Evolutionary conservation across 257 asterid species (phyloP).

Genomic region (Solanum chilense): DNA sequence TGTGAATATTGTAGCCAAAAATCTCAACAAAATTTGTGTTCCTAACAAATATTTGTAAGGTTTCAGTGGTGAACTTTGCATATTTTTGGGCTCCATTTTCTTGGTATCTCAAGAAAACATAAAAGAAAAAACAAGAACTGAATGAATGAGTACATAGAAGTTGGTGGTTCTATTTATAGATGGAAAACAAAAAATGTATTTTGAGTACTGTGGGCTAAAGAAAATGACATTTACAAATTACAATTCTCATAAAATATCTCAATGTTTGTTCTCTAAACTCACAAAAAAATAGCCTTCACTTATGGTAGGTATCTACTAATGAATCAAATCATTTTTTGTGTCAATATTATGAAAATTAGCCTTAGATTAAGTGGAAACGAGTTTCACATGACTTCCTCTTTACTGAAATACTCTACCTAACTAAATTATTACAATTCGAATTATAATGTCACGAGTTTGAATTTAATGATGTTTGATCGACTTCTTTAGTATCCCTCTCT

Average conservation of each 20-base stretch:
- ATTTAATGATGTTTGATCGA: neutral
- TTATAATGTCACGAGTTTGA: neutral
- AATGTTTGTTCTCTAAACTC: neutral
- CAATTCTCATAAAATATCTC: neutral
- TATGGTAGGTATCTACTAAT: neutral
- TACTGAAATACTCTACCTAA: neutral
- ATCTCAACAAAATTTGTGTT: conserved; percentile 30
- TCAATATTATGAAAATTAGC: neutral
- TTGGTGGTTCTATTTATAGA: neutral
- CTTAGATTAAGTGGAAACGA: neutral
- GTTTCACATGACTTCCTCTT: neutral
- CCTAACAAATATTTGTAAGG: conserved; percentile 11
- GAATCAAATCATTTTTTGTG: neutral
- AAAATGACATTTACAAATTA: neutral
- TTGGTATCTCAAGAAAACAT: neutral
- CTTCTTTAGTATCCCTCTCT: neutral
- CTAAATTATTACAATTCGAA: neutral
- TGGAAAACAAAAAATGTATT: neutral
- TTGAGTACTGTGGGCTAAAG: neutral
- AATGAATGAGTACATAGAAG: neutral
- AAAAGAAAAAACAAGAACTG: neutral
- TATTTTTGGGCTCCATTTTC: conserved; percentile 13
- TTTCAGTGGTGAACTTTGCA: conserved; percentile 1
- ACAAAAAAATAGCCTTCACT: neutral
- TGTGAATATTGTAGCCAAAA: conserved; percentile 22